A percentile compares a stretch with the other conserved stretches of the same genome.
Conservation (phyloP, 2,329 filamentous ascomycete species). For the Stagonosporopsis tanaceti region DNA sequence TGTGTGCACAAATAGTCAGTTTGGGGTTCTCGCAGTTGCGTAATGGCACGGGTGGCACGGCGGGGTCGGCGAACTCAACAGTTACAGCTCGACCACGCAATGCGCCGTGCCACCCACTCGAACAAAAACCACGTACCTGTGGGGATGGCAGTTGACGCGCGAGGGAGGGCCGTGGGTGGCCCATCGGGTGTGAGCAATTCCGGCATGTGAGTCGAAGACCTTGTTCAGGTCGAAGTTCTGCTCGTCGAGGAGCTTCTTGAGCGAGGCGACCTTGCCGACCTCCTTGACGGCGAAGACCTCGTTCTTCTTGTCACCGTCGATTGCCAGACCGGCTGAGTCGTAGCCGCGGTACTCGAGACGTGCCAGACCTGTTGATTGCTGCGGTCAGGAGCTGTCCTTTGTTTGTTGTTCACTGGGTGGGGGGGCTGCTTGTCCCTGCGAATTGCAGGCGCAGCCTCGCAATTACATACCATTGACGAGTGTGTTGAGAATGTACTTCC, state of each 20-base stretch:
- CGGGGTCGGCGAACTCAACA: conserved; percentile 21
- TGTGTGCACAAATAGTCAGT: conserved; percentile 47
- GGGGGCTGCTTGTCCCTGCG: conserved; percentile 4
- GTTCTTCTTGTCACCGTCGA: conserved; percentile 99
- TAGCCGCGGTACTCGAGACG: conserved; percentile 99
- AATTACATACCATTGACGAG: conserved; percentile 84
- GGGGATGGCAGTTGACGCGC: conserved; percentile 95
- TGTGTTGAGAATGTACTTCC: conserved; percentile 94
- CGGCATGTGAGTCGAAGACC: conserved; percentile 96
- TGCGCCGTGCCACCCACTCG: conserved; percentile 8
- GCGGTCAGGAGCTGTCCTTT: conserved; percentile 32
- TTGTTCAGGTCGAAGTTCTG: conserved; percentile 85
- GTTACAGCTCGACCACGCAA: conserved; percentile 12
- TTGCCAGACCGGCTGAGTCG: conserved; percentile 93
- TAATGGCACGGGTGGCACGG: conserved; percentile 15
- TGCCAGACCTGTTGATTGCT: conserved; percentile 72
- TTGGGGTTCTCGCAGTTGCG: conserved; percentile 4
- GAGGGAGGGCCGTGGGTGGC: conserved; percentile 96
- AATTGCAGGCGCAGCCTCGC: conserved; percentile 4
- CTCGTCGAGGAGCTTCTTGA: conserved; percentile 90
- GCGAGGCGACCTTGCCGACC: conserved; percentile 97
- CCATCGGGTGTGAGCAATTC: conserved; percentile 99
- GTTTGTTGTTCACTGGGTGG: neutral
- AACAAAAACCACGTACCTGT: conserved; percentile 76
- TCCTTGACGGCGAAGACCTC: conserved; percentile 98